Evolutionary conservation across 2,329 filamentous ascomycete species (phyloP).

Genomic region (Mycosphaerella sp.): DNA sequence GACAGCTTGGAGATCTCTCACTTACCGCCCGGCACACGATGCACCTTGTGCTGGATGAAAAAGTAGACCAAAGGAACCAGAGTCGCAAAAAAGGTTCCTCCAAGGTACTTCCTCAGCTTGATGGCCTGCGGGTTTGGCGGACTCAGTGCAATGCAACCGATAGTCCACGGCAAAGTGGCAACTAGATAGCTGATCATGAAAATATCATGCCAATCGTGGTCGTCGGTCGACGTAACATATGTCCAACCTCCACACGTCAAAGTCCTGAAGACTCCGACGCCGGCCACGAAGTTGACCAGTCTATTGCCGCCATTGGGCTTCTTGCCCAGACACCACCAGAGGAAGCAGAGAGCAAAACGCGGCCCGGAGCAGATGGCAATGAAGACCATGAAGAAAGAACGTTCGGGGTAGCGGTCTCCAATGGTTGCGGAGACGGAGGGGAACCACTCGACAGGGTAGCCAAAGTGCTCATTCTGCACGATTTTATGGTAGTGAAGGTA

Average conservation of each 20-base stretch:
- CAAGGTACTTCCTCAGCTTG: conserved; percentile 82
- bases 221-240: conserved; percentile 95
- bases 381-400: conserved; percentile 94
- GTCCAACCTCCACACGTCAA: conserved; percentile 97
- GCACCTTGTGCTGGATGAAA: conserved; percentile 98
- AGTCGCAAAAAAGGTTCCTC: conserved; percentile 79
- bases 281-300: conserved; percentile 74
- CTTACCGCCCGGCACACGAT: conserved; percentile 86
- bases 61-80: conserved; percentile 89
- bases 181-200: conserved; percentile 99
- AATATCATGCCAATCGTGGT: conserved; percentile 98
- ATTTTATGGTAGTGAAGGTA: conserved; percentile 92
- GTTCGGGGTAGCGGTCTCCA: conserved; percentile 92
- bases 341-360: conserved; percentile 78
- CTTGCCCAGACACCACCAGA: conserved; percentile 87
- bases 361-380: conserved; percentile 96
- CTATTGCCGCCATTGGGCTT: conserved; percentile 53
- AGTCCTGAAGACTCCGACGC: conserved; percentile 77
- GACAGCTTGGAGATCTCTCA: conserved; percentile 1
- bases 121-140: conserved; percentile 75
- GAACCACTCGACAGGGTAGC: conserved; percentile 53
- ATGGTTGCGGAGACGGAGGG: conserved; percentile 63
- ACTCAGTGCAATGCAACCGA: conserved; percentile 82
- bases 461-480: conserved; percentile 74
- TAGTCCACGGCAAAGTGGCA: conserved; percentile 88